These are phyloP conservation scores for Saturnispora diversa DNA, from an alignment of 805 yeast species.

Conservation along the genomic window DNA sequence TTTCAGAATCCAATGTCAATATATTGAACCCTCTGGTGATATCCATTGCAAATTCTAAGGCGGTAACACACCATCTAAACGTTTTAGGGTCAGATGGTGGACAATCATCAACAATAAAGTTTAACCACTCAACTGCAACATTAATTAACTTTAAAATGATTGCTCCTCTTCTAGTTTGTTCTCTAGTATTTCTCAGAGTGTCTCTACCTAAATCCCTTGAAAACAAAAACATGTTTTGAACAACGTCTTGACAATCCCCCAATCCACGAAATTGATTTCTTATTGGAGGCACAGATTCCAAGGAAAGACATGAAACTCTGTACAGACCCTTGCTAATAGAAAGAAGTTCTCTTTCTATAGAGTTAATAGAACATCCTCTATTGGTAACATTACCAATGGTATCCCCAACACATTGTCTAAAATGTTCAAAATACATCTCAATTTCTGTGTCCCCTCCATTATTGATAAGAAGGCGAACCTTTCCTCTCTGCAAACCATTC, in stretches of 20 bases:
- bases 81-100: slow-evolving; percentile 86
- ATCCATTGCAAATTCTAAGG: slow-evolving; percentile 92
- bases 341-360: slow-evolving; percentile 65
- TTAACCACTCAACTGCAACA: slow-evolving; percentile 82
- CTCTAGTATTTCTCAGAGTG: slow-evolving; percentile 41
- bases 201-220: slow-evolving; percentile 77
- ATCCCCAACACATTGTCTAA: slow-evolving; percentile 51
- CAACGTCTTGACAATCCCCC: slow-evolving; percentile 64
- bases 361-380: slow-evolving; percentile 60
- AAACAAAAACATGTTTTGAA: slow-evolving; percentile 66
- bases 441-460: slow-evolving; percentile 54
- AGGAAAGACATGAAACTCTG: slow-evolving; percentile 54
- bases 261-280: slow-evolving; percentile 48
- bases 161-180: slow-evolving; percentile 46
- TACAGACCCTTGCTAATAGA: slow-evolving; percentile 59
- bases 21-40: slow-evolving; percentile 88
- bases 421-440: slow-evolving; percentile 46
- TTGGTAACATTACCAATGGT: slow-evolving; percentile 46
- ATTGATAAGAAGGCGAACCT: slow-evolving; percentile 57
- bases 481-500: slow-evolving; percentile 58
- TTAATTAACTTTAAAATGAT: slow-evolving; percentile 66
- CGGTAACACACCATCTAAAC: slow-evolving; percentile 92
- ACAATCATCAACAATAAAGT: slow-evolving; percentile 90
- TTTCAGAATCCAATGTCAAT: slow-evolving; percentile 66
- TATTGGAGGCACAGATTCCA: slow-evolving; percentile 50